Conservation (phyloP, 257 asterid species). For the Nicotiana paniculata region DNA sequence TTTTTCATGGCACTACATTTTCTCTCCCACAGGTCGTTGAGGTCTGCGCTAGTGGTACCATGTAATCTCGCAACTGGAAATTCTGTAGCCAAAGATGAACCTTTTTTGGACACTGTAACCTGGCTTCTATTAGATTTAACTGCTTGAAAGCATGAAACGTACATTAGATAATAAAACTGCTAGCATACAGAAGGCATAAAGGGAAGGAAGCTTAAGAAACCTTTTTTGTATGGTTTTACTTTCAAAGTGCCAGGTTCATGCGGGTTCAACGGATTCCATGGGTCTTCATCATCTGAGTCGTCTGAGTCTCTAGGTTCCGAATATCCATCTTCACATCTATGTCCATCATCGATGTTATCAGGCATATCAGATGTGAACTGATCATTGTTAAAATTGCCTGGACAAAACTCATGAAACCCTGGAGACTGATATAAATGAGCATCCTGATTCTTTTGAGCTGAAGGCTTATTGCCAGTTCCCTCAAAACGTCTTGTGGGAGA, state of each 20-base stretch:
- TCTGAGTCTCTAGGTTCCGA: slow-evolving; percentile 34
- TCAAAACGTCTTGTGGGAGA: slow-evolving; percentile 54
- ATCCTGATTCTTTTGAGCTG: slow-evolving; percentile 46
- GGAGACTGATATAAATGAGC: slow-evolving; percentile 36
- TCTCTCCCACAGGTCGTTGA: slow-evolving; percentile 61
- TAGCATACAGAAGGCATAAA: slow-evolving; percentile 9
- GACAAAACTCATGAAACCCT: slow-evolving; percentile 2
- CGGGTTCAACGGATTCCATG: slow-evolving; percentile 95
- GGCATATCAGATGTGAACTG: slow-evolving; percentile 24
- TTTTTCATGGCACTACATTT: slow-evolving; percentile 25
- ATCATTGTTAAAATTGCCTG: slow-evolving; percentile 18
- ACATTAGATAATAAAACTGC: not conserved
- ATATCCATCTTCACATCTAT: slow-evolving; percentile 36
- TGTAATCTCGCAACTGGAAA: slow-evolving; percentile 72
- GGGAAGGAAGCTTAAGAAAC: slow-evolving; percentile 22
- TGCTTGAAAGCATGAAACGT: slow-evolving; percentile 28
- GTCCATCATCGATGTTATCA: slow-evolving; percentile 28
- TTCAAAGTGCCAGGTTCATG: slow-evolving; percentile 84
- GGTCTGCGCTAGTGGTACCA: slow-evolving; percentile 57
- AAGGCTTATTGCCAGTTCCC: slow-evolving; percentile 41
- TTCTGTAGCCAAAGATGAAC: slow-evolving; percentile 33
- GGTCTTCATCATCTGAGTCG: slow-evolving; percentile 49
- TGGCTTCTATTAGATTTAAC: slow-evolving; percentile 46
- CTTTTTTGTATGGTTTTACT: slow-evolving; percentile 68
- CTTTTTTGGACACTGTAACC: slow-evolving; percentile 35